These are phyloP conservation scores for Nakaseomyces bracarensis DNA, from an alignment of 1,139 yeast species.

Conservation along the genomic window DNA sequence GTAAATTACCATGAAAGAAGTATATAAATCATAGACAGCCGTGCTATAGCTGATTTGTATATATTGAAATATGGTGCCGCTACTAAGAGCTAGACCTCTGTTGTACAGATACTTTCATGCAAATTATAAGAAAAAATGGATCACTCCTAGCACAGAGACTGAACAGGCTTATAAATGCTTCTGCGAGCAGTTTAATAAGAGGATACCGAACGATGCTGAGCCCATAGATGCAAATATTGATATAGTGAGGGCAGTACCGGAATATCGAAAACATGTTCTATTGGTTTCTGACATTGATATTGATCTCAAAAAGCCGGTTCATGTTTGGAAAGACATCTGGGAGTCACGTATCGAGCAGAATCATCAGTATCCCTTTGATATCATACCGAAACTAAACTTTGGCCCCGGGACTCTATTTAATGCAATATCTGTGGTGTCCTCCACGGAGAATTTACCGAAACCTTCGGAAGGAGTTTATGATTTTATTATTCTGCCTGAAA, in stretches of 20 bases:
- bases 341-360: constrained; percentile 1
- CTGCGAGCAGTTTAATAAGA: constrained; percentile 3
- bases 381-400: constrained; percentile 1
- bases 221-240: constrained; percentile 4
- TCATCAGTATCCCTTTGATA: not conserved
- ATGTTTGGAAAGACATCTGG: constrained; percentile 1
- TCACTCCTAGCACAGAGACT: not conserved
- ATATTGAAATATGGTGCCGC: not conserved
- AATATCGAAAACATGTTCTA: constrained; percentile 6
- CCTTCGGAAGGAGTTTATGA: constrained; percentile 3
- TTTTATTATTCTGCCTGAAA: constrained; percentile 21
- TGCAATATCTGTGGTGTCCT: not conserved
- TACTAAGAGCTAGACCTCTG: not conserved
- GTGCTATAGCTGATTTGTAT: not conserved
- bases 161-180: not conserved
- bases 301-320: not conserved
- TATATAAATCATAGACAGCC: not conserved
- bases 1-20: no score
- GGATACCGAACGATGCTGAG: constrained; percentile 3
- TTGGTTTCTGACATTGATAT: constrained; percentile 4
- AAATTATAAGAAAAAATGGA: not conserved
- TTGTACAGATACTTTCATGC: not conserved
- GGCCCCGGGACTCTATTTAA: constrained; percentile 7
- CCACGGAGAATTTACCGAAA: not conserved
- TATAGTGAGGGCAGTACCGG: constrained; percentile 3